Base-by-base conservation (phyloP, 805 yeast genomes). In the Wickerhamomyces chaumierensis region DNA sequence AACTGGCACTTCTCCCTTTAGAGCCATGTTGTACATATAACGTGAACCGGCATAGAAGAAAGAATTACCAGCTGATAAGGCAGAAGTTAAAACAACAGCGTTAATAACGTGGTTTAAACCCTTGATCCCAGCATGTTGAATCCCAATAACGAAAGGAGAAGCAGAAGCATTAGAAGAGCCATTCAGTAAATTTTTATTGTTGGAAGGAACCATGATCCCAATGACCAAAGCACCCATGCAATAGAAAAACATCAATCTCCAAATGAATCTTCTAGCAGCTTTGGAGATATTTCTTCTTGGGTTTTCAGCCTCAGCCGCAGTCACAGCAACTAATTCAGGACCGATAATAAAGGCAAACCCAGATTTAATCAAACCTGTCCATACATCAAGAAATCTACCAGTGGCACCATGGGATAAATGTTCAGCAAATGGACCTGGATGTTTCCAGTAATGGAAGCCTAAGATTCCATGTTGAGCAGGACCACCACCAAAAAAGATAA, bases 121-220 rank as follows among this genome's bases (percentile, higher is more conserved):
- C 17, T 58, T 51, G 45, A 84, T 82, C 33, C 72, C 68, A 28
- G 83, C 82, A 45, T 68, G 68, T 46, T 72, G 71, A 51, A 85
- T 78, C 39, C 94, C 95, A 53, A 83, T 78, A 39, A 83, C 88
- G 53, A 83, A 84, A 20, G 95, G 94, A 18, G 92, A 81, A 11
- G 74, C 62, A 21, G 73, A 69, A 5, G 78, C 88, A 37, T 82
- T 81, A 0, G 81, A 72, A 21, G 72, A 66, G 34, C 73, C 70
- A 13, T 48, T 55, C 3, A 63, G 53, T 44, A 81, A 63, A 21
- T 58, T 57, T 3, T 74, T 68, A 45, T 80, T 82, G 47, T 75
- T 69, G 51, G 66, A 74, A 12, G 83, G 74, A 39, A 80, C 70
- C 18, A 81, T 66, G 46, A 79, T 69, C 34, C 88, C 87, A 45